Conservation (phyloP, 257 asterid species). For the Solanum neorickii region DNA sequence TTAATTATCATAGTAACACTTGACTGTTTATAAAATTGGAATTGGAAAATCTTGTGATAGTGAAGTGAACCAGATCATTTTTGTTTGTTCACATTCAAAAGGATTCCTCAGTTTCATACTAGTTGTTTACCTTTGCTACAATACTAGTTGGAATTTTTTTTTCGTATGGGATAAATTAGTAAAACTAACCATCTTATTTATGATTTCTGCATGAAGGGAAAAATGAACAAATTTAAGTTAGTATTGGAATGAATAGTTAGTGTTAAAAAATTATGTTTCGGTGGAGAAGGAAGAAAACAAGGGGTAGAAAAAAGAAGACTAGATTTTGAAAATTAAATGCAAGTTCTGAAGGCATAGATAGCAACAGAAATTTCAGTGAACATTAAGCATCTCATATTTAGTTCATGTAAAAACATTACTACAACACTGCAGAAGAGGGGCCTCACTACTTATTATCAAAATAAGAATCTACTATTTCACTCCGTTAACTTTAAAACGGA, state of each 20-base stretch:
- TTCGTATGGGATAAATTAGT: too few relatives aligned
- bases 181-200: too few relatives aligned
- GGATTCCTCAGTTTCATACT: too few relatives aligned
- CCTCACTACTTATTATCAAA: not conserved
- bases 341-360: not conserved
- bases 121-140: too few relatives aligned
- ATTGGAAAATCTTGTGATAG: not conserved
- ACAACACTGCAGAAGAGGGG: not conserved
- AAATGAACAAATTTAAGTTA: too few relatives aligned
- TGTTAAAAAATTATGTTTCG: not conserved
- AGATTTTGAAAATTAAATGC: not conserved
- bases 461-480: constrained; percentile 9
- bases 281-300: not conserved
- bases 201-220: too few relatives aligned
- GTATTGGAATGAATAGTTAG: too few relatives aligned
- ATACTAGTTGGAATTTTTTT: too few relatives aligned
- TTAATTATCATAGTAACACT: not conserved
- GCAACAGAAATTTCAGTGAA: not conserved
- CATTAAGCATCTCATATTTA: not conserved
- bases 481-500: constrained; percentile 18
- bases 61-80: too few relatives aligned
- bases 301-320: not conserved
- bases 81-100: too few relatives aligned
- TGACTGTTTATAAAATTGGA: not conserved
- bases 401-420: not conserved